Base-by-base conservation (phyloP, 805 yeast genomes). In the Ogataea neopini region DNA sequence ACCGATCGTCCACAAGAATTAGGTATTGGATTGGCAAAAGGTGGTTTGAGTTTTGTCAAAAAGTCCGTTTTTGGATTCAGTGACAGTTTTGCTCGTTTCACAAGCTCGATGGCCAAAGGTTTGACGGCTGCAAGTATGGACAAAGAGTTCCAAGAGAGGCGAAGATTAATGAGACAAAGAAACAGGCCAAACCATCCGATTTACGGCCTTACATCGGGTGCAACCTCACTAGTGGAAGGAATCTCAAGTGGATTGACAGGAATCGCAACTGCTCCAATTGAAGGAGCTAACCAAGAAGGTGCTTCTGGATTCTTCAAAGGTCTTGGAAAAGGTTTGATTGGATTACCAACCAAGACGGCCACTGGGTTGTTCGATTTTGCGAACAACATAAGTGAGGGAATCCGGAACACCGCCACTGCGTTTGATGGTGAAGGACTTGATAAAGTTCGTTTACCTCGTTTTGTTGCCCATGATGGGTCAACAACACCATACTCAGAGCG, bases 1-100 rank as follows among this genome's bases (percentile, higher is more conserved):
- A 92, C 86, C 52, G 99, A 94, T 65, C 73, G 97, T 32, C 99
- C 99, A 1, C 96, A 88, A 61, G 99, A 95, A 57, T 71, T 94
- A 33, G 98, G 99, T 34, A 87, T 94, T 49, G 95, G 96, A 3
- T 67, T 94, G 37, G 99, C 99, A 1, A 92, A 90, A 63, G 99
- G 99, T 49, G 96, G 98, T 0, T 69, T 89, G 52, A 88, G 96
- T 66, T 94, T 94, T 70, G 75, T 95, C 62, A 91, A 92, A 63
- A 94, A 94, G 69, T 86, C 97, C 0, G 92, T 94, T 0, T 95
- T 87, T 72, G 98, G 99, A 3, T 76, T 94, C 43, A 86, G 96
- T 19, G 98, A 95, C 69, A 88, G 97, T 56, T 75, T 94, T 67
- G 86, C 97, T 3, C 88, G 90, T 66, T 80, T 95, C 26, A 88